These are phyloP conservation scores for Coix lacrymajobi DNA, from an alignment of 176 grass and related monocot genomes.

Conservation along the genomic window DNA sequence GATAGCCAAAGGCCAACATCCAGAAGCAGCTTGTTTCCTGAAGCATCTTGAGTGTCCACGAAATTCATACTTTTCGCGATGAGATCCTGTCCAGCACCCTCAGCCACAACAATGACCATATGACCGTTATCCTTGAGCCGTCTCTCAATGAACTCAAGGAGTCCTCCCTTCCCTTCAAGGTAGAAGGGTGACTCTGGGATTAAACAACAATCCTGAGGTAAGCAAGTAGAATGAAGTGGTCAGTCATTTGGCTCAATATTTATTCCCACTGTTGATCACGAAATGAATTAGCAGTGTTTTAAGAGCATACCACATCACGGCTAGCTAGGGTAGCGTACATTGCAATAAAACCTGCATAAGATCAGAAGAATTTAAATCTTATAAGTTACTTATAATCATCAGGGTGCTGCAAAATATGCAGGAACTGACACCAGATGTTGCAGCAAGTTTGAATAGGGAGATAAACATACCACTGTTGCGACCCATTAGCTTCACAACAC, in stretches of 20 bases:
- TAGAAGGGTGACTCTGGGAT: slow-evolving; percentile 93
- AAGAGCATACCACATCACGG: slow-evolving; percentile 79
- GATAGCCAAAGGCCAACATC: slow-evolving; percentile 98
- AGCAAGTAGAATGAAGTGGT: slow-evolving; percentile 11
- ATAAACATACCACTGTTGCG: slow-evolving; percentile 77
- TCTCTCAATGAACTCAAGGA: slow-evolving; percentile 77
- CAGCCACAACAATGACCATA: slow-evolving; percentile 96
- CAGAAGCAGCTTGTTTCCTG: slow-evolving; percentile 92
- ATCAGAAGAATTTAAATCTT: slow-evolving; percentile 10
- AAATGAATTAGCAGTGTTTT: not conserved
- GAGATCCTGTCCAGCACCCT: slow-evolving; percentile 95
- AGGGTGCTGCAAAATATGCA: not conserved
- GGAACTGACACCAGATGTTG: not conserved
- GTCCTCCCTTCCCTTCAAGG: slow-evolving; percentile 89
- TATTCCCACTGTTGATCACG: not conserved
- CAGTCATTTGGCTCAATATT: not conserved
- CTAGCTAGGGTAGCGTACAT: slow-evolving; percentile 97
- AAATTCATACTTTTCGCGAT: slow-evolving; percentile 72
- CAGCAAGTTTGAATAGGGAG: not conserved
- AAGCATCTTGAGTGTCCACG: slow-evolving; percentile 72
- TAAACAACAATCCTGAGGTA: slow-evolving; percentile 84
- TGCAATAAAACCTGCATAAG: slow-evolving; percentile 76
- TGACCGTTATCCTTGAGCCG: slow-evolving; percentile 85
- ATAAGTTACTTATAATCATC: slow-evolving; percentile 11
- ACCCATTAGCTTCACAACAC: slow-evolving; percentile 94